A percentile compares a stretch with the other conserved stretches of the same genome.
phyloP scores from a whole-genome alignment of 306 rosid genomes.

The Cicer yamashitae region DNA sequence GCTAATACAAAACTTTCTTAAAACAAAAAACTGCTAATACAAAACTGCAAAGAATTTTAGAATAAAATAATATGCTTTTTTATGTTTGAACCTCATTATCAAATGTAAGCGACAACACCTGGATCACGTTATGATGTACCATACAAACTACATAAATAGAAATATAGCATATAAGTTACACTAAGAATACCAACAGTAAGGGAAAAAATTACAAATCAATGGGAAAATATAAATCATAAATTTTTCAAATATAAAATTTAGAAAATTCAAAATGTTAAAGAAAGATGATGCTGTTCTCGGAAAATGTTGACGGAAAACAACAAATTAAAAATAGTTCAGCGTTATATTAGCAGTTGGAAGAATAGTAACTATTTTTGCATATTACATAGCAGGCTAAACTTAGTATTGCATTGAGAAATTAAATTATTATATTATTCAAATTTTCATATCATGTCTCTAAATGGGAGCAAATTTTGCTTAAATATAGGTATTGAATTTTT shows the following conservation, averaged over 20 bases:
- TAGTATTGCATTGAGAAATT: not conserved
- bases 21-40: too few species aligned
- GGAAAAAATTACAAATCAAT: too few species aligned
- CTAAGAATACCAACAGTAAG: too few species aligned
- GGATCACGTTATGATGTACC: not conserved
- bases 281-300: not conserved
- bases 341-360: not conserved
- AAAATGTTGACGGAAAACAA: not conserved
- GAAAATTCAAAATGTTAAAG: not conserved
- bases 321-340: not conserved
- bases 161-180: not conserved
- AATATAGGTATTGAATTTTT: slow-evolving; percentile 17
- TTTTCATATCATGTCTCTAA: not conserved
- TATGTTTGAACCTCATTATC: not conserved
- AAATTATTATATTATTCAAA: not conserved
- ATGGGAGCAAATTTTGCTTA: not conserved
- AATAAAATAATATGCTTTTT: not conserved
- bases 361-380: not conserved
- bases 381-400: not conserved
- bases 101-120: not conserved
- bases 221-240: not conserved
- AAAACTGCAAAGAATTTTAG: too few species aligned
- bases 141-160: not conserved
- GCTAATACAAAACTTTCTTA: too few species aligned
- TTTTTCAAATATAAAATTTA: not conserved